phyloP scores from a whole-genome alignment of 2,329 filamentous ascomycete genomes.

The Epichloe sylvatica region DNA sequence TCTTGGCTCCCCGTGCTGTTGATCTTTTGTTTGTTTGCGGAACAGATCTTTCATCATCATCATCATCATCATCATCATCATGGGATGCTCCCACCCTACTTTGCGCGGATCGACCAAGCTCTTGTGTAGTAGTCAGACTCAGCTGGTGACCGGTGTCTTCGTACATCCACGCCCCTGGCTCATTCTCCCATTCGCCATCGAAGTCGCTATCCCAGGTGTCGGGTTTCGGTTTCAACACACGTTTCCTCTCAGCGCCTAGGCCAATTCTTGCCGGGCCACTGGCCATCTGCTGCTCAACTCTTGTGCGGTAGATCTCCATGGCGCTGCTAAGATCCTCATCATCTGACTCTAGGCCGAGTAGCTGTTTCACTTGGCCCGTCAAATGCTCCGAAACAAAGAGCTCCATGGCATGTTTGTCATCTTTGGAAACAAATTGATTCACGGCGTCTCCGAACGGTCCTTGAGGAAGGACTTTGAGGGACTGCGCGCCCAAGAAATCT shows the following conservation, averaged over 20 bases:
- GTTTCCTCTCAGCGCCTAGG: constrained; percentile 21
- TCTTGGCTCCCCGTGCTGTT: constrained; percentile 18
- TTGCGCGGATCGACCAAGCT: constrained; percentile 6
- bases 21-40: constrained; percentile 19
- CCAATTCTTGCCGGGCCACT: constrained; percentile 37
- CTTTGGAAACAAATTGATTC: constrained; percentile 83
- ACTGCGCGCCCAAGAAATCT: constrained; percentile 76
- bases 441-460: constrained; percentile 89
- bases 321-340: constrained; percentile 53
- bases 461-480: constrained; percentile 82
- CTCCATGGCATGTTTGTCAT: constrained; percentile 87
- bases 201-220: constrained; percentile 78
- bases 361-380: constrained; percentile 53
- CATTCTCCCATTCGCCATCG: constrained; percentile 74
- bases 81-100: constrained; percentile 14
- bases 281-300: constrained; percentile 57
- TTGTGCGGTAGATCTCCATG: constrained; percentile 58
- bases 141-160: constrained; percentile 14
- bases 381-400: constrained; percentile 62
- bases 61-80: constrained; percentile 2
- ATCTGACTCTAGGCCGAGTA: constrained; percentile 51
- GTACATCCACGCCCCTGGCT: constrained; percentile 43
- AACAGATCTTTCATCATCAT: constrained; percentile 11
- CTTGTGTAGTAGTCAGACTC: constrained; percentile 6
- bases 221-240: constrained; percentile 57